Evolutionary conservation across 2,329 filamentous ascomycete species (phyloP).

Genomic region (Botryosphaeria dothidea): DNA sequence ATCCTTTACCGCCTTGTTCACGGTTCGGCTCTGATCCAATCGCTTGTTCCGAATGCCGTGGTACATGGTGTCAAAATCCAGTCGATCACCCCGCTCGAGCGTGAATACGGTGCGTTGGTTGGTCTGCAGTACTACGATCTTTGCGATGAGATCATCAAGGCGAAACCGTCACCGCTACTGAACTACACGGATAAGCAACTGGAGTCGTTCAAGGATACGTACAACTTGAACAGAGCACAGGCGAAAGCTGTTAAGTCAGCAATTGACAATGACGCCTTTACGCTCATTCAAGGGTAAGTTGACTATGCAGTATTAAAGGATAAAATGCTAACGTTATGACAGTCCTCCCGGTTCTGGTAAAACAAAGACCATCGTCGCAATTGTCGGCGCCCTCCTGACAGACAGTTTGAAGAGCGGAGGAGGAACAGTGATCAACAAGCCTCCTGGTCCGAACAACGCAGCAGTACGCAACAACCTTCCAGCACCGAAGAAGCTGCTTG

Average conservation of each 20-base stretch:
- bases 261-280: constrained; percentile 94
- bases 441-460: constrained; percentile 31
- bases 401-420: constrained; percentile 52
- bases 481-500: constrained; percentile 78
- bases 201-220: constrained; percentile 69
- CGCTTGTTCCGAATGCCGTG: constrained; percentile 67
- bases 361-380: constrained; percentile 96
- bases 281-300: constrained; percentile 80
- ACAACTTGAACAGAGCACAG: constrained; percentile 84
- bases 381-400: constrained; percentile 84
- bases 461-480: constrained; percentile 27
- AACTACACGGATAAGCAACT: constrained; percentile 76
- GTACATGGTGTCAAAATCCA: constrained; percentile 81
- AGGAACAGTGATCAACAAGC: constrained; percentile 48
- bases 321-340: constrained; percentile 30
- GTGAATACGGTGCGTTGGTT: constrained; percentile 89
- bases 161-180: constrained; percentile 85
- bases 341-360: constrained; percentile 95
- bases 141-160: constrained; percentile 86
- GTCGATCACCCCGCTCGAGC: constrained; percentile 90
- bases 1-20: constrained; percentile 82
- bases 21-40: constrained; percentile 61
- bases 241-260: constrained; percentile 90
- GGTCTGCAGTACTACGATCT: constrained; percentile 94
- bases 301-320: not conserved